Evolutionary conservation across 75 land plant species (phyloP).

Genomic region (Gnetum montanum): DNA sequence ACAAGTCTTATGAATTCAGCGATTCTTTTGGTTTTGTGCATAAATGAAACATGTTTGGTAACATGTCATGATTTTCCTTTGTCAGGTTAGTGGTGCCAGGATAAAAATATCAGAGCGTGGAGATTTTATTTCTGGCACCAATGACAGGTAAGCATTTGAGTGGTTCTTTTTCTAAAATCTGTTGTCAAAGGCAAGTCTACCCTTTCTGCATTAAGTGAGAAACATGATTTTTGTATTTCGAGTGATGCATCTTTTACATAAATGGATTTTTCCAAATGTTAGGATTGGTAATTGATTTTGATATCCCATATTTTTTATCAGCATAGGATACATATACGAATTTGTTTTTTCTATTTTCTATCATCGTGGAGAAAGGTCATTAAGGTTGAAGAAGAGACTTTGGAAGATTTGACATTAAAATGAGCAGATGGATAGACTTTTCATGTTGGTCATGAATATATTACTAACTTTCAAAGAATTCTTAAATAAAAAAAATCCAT

Average conservation of each 20-base stretch:
- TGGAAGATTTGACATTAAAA: no score
- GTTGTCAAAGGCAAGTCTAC: neutral
- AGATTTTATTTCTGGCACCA: slow-evolving; percentile 85
- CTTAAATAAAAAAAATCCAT: no score
- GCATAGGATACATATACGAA: neutral
- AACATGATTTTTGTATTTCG: neutral
- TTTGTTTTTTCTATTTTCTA: no score
- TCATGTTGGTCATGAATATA: neutral
- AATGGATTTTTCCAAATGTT: no score
- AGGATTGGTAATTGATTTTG: no score
- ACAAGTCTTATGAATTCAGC: no score
- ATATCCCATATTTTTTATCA: neutral
- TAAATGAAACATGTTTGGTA: no score
- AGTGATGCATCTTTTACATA: no score
- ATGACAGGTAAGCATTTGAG: slow-evolving; percentile 42
- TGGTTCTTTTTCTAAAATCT: neutral
- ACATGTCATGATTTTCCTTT: neutral
- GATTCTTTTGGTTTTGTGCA: no score
- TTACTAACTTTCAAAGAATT: neutral
- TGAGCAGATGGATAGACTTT: no score
- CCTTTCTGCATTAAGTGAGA: neutral
- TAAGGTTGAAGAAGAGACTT: no score
- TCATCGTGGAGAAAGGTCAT: no score
- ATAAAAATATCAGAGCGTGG: slow-evolving; percentile 90
- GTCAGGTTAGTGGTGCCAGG: slow-evolving; percentile 75